Evolutionary conservation across 805 yeast genomes (phyloP).

Genomic region (Saturnispora besseyi): DNA sequence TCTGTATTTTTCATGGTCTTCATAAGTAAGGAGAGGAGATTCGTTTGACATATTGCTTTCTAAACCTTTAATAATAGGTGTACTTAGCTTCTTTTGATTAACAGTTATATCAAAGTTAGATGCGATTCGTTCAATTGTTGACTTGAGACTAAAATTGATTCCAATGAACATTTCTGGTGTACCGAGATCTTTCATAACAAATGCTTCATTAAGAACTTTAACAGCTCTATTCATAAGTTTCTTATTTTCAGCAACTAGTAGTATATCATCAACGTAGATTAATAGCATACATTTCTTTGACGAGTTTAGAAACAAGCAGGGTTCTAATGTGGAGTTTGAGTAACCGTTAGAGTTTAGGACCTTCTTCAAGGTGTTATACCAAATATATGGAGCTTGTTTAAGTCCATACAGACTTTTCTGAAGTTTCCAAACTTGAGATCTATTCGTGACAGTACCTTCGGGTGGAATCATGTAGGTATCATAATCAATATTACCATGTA

Average conservation of each 20-base stretch:
- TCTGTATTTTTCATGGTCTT: constrained; percentile 2
- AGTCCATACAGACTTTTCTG: constrained; percentile 2
- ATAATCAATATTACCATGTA: constrained; percentile 8
- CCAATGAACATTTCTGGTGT: not conserved
- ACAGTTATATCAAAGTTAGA: not conserved
- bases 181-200: constrained; percentile 1
- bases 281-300: not conserved
- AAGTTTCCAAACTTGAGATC: not conserved
- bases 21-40: not conserved
- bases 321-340: not conserved
- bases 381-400: constrained; percentile 3
- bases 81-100: not conserved
- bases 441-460: not conserved
- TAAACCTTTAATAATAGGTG: constrained; percentile 1
- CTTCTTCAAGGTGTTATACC: not conserved
- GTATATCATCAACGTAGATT: not conserved
- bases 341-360: not conserved
- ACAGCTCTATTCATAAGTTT: not conserved
- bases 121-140: not conserved
- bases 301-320: constrained; percentile 2
- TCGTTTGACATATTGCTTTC: not conserved
- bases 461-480: constrained; percentile 7
- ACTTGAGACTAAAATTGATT: not conserved
- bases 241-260: not conserved
- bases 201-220: not conserved